A percentile compares a stretch with the other conserved stretches of the same genome.
phyloP scores from a whole-genome alignment of 2,329 filamentous ascomycete species.

The Arthrobotrys pseudoclavata region DNA sequence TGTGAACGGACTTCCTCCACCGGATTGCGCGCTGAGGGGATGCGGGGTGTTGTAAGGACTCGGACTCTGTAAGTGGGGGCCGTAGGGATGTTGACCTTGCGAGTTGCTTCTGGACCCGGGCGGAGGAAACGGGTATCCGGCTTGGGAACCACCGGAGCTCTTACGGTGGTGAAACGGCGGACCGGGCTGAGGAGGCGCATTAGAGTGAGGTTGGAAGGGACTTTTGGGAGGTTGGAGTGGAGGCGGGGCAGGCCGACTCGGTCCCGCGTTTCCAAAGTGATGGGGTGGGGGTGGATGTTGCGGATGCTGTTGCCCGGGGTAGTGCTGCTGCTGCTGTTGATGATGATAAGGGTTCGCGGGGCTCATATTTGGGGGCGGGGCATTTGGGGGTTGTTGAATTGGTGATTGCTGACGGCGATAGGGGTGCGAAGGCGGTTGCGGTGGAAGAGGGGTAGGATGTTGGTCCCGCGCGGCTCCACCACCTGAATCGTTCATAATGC shows the following conservation, averaged over 20 bases:
- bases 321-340: constrained; percentile 42
- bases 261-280: constrained; percentile 58
- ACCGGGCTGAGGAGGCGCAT: constrained; percentile 47
- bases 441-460: constrained; percentile 48
- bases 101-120: constrained; percentile 46
- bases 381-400: constrained; percentile 49
- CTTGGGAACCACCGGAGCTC: constrained; percentile 56
- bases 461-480: constrained; percentile 58
- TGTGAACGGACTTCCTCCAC: constrained; percentile 50
- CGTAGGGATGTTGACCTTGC: constrained; percentile 43
- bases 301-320: constrained; percentile 60
- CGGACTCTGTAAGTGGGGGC: constrained; percentile 45
- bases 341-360: constrained; percentile 58
- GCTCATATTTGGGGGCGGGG: constrained; percentile 45
- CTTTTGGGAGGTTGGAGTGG: constrained; percentile 60
- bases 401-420: constrained; percentile 54
- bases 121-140: constrained; percentile 52
- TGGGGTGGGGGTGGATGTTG: constrained; percentile 58
- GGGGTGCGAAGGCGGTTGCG: constrained; percentile 36
- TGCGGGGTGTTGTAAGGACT: constrained; percentile 53
- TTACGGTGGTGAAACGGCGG: constrained; percentile 55
- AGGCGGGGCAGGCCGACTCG: constrained; percentile 46
- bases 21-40: constrained; percentile 52
- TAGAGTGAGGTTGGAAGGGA: constrained; percentile 60
- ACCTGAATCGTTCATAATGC: constrained; percentile 63